phyloP scores from a whole-genome alignment of 306 rosid genomes.

The Lathyrus aphaca region DNA sequence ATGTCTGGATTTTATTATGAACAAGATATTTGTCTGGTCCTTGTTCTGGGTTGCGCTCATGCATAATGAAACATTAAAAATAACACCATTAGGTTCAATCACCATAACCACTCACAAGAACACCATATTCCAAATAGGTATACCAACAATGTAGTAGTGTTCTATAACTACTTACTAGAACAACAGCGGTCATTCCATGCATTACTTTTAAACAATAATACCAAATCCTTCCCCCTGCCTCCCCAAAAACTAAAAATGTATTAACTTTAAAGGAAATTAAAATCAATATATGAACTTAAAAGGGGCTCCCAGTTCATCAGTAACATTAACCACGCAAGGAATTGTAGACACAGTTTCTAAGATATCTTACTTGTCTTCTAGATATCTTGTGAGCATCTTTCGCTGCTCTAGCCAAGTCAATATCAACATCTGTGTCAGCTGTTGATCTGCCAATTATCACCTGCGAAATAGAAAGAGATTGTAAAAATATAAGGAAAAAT shows the following conservation, averaged over 20 bases:
- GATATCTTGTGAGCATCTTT: slow-evolving; percentile 66
- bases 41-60: slow-evolving; percentile 16
- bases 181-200: slow-evolving; percentile 19
- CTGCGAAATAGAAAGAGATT: slow-evolving; percentile 48
- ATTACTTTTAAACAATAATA: slow-evolving; percentile 19
- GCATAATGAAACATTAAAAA: slow-evolving; percentile 23
- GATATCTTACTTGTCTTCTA: slow-evolving; percentile 73
- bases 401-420: slow-evolving; percentile 79
- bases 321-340: slow-evolving; percentile 35
- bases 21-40: slow-evolving; percentile 20
- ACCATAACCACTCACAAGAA: slow-evolving; percentile 16
- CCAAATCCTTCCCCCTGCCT: not conserved
- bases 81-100: slow-evolving; percentile 15
- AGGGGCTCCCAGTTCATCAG: slow-evolving; percentile 25
- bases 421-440: slow-evolving; percentile 64
- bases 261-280: slow-evolving; percentile 10
- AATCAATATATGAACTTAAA: slow-evolving; percentile 33
- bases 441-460: slow-evolving; percentile 85
- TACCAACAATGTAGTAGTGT: slow-evolving; percentile 23
- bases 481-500: slow-evolving; percentile 31
- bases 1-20: slow-evolving; percentile 14
- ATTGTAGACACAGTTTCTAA: slow-evolving; percentile 32
- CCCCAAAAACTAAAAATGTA: not conserved
- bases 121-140: slow-evolving; percentile 20
- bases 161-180: not conserved